Evolutionary conservation across 2,329 filamentous ascomycete species (phyloP), one percentile per base, ranked within the genome.

Genomic region (Celoporthe dispersa): DNA sequence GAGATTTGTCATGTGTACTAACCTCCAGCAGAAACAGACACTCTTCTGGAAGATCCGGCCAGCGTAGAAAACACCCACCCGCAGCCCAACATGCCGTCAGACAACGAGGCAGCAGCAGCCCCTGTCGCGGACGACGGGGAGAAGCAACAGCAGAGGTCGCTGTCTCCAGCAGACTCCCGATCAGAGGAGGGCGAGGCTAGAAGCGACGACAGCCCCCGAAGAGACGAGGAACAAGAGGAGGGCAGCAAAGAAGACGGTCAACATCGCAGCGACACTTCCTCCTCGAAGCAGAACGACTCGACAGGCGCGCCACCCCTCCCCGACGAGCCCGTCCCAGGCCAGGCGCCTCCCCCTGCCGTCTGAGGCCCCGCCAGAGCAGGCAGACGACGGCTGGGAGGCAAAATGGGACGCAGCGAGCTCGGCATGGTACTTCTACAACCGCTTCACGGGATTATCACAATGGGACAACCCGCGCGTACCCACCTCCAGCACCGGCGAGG

Each of bases 381-480:
- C 90, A 70, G 87, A 90, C 71, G 89, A 91, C 75, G 94, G 94
- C 70, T 97, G 94, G 94, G 90, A 92, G 70, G 90, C 89, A 48
- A 85, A 92, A 70, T 97, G 92, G 92, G 93, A 97, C 75, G 81
- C 86, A 33, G 84, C 79, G 66, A 85, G 87, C 1, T 86, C 91
- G 73, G 86, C 89, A 5, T 97, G 90, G 82, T 97, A 94, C 82
- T 97, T 97, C 81, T 90, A 90, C 84, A 97, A 97, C 79, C 89
- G 91, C 74, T 90, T 92, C 79, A 96, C 92, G 4, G 86, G 88
- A 48, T 83, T 87, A 70, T 89, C 89, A 67, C 94, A 96, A 77
- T 96, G 94, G 91, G 92, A 95, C 48, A 97, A 97, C 76, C 94
- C 94, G 7, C 91, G 94, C 64, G 83, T 95, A 5, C 86, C 90